Conservation (phyloP, 2,329 filamentous ascomycete genomes). For the Didymella pinodella region DNA sequence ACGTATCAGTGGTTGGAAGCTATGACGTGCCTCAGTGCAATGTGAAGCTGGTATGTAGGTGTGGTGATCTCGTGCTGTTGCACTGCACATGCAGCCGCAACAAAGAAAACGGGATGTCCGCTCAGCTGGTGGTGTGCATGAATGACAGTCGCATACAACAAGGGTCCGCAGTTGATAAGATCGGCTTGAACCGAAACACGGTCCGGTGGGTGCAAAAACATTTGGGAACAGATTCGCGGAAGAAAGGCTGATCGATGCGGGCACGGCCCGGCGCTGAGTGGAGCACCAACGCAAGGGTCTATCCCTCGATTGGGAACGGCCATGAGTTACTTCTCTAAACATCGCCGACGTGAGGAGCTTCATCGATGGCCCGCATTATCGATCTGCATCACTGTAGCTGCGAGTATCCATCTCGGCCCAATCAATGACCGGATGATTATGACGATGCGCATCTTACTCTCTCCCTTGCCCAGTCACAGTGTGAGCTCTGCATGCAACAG, state of each 20-base stretch:
- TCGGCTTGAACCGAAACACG: constrained; percentile 10
- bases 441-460: constrained; percentile 1
- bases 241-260: constrained; percentile 22
- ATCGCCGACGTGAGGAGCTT: constrained; percentile 1
- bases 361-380: constrained; percentile 16
- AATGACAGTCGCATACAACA: not conserved
- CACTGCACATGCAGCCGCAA: constrained; percentile 10
- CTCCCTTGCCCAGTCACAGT: not conserved
- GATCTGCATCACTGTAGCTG: constrained; percentile 22
- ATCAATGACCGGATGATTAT: constrained; percentile 4
- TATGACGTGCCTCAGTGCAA: not conserved
- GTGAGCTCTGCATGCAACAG: constrained; percentile 9
- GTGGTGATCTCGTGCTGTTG: constrained; percentile 2
- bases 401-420: constrained; percentile 3
- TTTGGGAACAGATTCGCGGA: constrained; percentile 13
- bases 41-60: not conserved
- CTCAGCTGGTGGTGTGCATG: not conserved
- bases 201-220: not conserved
- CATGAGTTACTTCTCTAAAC: not conserved
- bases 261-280: constrained; percentile 9
- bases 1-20: not conserved
- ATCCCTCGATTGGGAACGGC: not conserved
- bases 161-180: not conserved
- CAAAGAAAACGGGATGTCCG: not conserved
- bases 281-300: not conserved